A percentile compares a stretch with the other conserved stretches of the same genome.
Evolutionary conservation across 2,329 filamentous ascomycete genomes (phyloP).

Genomic region (Exserohilum rostratum): DNA sequence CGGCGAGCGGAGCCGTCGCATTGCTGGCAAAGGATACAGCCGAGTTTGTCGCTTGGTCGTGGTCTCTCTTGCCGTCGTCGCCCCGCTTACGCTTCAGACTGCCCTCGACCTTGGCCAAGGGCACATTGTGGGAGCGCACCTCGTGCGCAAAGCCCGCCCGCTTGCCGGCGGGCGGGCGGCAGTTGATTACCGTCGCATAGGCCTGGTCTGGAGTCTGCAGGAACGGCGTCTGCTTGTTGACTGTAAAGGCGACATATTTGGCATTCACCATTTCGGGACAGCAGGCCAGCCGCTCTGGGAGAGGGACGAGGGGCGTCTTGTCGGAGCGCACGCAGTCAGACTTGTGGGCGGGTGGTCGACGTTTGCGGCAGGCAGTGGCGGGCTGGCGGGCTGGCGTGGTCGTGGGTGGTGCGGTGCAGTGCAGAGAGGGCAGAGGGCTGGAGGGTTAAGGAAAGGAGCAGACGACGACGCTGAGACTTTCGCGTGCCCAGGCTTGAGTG

Average conservation of each 20-base stretch:
- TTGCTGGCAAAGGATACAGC: slow-evolving; percentile 6
- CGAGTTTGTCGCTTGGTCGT: slow-evolving; percentile 6
- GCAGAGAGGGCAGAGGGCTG: slow-evolving; percentile 20
- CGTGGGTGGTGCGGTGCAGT: slow-evolving; percentile 16
- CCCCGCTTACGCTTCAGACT: slow-evolving; percentile 36
- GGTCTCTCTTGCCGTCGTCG: slow-evolving; percentile 14
- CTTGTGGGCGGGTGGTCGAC: slow-evolving; percentile 13
- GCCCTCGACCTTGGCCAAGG: slow-evolving; percentile 36
- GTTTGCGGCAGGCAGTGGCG: slow-evolving; percentile 18
- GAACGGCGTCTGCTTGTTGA: slow-evolving; percentile 45
- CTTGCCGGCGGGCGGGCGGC: slow-evolving; percentile 38
- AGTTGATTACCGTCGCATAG: slow-evolving; percentile 45
- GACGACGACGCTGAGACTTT: slow-evolving; percentile 36
- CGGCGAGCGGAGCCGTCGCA: slow-evolving; percentile 13
- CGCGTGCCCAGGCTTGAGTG: slow-evolving; percentile 34
- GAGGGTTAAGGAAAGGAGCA: slow-evolving; percentile 25
- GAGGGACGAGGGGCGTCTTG: slow-evolving; percentile 12
- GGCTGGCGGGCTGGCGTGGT: neutral
- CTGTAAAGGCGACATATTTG: slow-evolving; percentile 47
- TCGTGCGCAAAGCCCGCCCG: slow-evolving; percentile 30
- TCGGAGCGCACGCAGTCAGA: slow-evolving; percentile 24
- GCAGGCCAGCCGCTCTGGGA: slow-evolving; percentile 41
- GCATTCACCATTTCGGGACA: slow-evolving; percentile 48
- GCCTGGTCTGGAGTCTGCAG: slow-evolving; percentile 35
- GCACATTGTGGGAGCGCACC: slow-evolving; percentile 39